These are phyloP conservation scores for Mollisiaceae sp. DNA, from an alignment of 2,329 filamentous ascomycete genomes.

Conservation along the genomic window DNA sequence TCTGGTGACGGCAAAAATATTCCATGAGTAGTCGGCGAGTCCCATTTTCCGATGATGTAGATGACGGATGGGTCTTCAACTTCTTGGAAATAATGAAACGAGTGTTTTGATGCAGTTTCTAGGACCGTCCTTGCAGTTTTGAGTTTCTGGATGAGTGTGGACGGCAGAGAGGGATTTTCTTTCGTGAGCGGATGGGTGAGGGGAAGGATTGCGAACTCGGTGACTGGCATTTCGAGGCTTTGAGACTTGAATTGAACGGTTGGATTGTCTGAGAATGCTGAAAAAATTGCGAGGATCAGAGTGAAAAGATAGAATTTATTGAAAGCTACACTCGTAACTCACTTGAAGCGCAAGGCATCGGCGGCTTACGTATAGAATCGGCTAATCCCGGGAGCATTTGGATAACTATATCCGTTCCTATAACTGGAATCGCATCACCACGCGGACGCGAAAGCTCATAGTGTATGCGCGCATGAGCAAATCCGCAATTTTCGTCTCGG, in stretches of 20 bases:
- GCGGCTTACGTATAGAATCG: slow-evolving; percentile 11
- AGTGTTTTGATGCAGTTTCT: slow-evolving; percentile 42
- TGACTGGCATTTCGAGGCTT: slow-evolving; percentile 44
- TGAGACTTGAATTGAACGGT: not conserved
- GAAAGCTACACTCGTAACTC: slow-evolving; percentile 3
- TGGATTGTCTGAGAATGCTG: not conserved
- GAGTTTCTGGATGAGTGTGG: slow-evolving; percentile 42
- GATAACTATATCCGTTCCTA: not conserved
- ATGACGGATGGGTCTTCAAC: slow-evolving; percentile 49
- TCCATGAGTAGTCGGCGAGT: slow-evolving; percentile 48
- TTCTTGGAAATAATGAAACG: slow-evolving; percentile 49
- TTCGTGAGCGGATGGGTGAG: slow-evolving; percentile 36
- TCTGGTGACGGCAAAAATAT: slow-evolving; percentile 49
- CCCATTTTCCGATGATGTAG: slow-evolving; percentile 54
- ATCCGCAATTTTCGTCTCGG: not conserved
- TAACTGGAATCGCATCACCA: not conserved
- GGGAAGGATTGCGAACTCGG: slow-evolving; percentile 52
- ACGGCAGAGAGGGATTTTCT: slow-evolving; percentile 31
- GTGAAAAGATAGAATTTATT: not conserved
- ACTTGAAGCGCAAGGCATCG: slow-evolving; percentile 8
- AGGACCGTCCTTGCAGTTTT: slow-evolving; percentile 45
- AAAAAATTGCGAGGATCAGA: not conserved
- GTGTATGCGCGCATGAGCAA: too few relatives aligned
- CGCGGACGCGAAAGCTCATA: not conserved
- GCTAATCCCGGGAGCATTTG: not conserved